These are phyloP conservation scores for Teratosphaeria epicoccoides DNA, from an alignment of 2,329 filamentous ascomycete species.

Conservation along the genomic window DNA sequence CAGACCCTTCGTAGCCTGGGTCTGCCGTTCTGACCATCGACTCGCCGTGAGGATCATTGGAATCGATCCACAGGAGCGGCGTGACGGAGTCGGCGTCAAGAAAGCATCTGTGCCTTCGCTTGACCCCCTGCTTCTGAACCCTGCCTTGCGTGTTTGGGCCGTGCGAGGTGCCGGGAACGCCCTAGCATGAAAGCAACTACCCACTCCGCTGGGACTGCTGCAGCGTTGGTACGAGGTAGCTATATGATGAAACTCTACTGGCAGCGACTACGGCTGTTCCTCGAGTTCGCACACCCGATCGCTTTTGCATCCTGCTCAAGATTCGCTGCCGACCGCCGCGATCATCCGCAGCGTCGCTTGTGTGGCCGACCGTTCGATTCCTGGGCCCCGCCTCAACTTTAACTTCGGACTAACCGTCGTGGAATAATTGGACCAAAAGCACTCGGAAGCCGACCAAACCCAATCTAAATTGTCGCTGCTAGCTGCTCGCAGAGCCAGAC, in stretches of 20 bases:
- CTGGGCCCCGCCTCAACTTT: background rate
- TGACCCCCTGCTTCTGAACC: slow-evolving; percentile 1
- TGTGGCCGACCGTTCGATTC: background rate
- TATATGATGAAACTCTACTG: background rate
- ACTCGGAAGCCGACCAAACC: background rate
- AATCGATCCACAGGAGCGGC: background rate
- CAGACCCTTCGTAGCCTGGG: background rate
- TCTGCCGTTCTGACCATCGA: background rate
- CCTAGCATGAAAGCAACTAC: background rate
- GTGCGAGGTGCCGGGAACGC: background rate
- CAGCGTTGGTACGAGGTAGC: background rate
- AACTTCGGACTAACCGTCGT: background rate
- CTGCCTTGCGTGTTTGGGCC: background rate
- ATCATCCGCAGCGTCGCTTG: background rate
- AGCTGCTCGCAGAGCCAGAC: background rate
- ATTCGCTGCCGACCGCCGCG: background rate
- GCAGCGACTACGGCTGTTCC: background rate
- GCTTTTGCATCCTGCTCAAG: background rate
- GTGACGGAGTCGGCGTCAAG: background rate
- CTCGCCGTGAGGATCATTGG: background rate
- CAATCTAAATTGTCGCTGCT: slow-evolving; percentile 1
- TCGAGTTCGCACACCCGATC: background rate
- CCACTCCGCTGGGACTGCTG: background rate
- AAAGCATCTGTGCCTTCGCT: background rate
- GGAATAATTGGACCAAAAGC: background rate